Conservation (phyloP, 495 filamentous ascomycete species). For the Aspergillus olivimuriae region DNA sequence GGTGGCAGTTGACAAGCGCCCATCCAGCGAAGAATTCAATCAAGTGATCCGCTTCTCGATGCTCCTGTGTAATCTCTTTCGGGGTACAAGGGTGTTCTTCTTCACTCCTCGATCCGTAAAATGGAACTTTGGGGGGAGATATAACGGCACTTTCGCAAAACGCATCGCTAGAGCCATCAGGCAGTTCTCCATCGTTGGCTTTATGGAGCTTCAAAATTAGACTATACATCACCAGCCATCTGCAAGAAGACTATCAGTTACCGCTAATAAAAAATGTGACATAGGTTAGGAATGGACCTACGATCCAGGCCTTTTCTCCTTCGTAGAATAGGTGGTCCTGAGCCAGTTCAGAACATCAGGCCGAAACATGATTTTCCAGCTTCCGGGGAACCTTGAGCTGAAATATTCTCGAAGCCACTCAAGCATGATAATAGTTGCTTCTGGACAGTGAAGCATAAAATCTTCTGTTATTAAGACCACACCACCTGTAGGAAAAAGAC, state of each 20-base stretch:
- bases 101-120: conserved; percentile 17
- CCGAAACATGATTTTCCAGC: conserved; percentile 35
- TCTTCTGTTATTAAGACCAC: conserved; percentile 60
- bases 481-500: conserved; percentile 52
- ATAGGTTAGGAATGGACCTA: conserved; percentile 10
- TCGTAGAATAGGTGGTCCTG: conserved; percentile 10
- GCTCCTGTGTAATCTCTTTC: conserved; percentile 14
- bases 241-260: conserved; percentile 2
- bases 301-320: conserved; percentile 14
- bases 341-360: conserved; percentile 38
- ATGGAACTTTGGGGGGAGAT: conserved; percentile 16
- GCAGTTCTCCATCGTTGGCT: conserved; percentile 8
- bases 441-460: conserved; percentile 47
- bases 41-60: conserved; percentile 31
- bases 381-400: conserved; percentile 17
- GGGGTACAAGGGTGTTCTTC: conserved; percentile 14
- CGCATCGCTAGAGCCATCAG: conserved; percentile 9
- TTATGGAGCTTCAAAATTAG: conserved; percentile 23
- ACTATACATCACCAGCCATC: conserved; percentile 22
- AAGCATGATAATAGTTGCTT: conserved; percentile 45
- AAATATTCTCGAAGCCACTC: conserved; percentile 45
- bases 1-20: conserved; percentile 26
- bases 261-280: neutral
- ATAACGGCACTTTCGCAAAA: conserved; percentile 16
- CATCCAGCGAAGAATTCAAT: conserved; percentile 41